Conservation (phyloP, 352 stramenopile genomes). For the Phytophthora aleatoria region DNA sequence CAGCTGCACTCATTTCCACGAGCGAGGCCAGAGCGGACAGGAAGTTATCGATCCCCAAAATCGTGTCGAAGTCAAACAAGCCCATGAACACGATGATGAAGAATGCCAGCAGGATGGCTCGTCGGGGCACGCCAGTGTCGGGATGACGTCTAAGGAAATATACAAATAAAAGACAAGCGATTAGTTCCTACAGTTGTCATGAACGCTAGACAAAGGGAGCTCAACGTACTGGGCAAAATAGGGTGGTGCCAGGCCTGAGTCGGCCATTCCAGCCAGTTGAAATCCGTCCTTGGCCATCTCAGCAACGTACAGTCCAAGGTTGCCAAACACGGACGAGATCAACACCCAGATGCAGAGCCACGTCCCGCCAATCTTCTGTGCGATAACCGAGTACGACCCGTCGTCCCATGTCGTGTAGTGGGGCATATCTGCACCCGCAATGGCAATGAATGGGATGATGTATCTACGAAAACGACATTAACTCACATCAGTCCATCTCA, state of each 20-base stretch:
- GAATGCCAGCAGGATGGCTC: slow-evolving; percentile 75
- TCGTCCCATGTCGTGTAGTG: slow-evolving; percentile 80
- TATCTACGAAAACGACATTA: slow-evolving; percentile 36
- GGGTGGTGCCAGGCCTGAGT: slow-evolving; percentile 76
- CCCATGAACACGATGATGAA: slow-evolving; percentile 82
- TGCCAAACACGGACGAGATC: slow-evolving; percentile 76
- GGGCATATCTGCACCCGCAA: slow-evolving; percentile 69
- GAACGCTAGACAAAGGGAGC: not conserved
- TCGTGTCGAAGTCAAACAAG: slow-evolving; percentile 82
- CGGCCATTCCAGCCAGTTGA: slow-evolving; percentile 80
- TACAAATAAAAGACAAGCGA: not conserved
- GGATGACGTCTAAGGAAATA: slow-evolving; percentile 44
- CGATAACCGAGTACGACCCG: slow-evolving; percentile 78
- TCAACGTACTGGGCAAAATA: slow-evolving; percentile 76
- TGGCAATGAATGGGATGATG: slow-evolving; percentile 72
- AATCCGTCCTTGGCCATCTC: slow-evolving; percentile 87
- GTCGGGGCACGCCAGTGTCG: slow-evolving; percentile 63
- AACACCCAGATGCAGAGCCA: slow-evolving; percentile 83
- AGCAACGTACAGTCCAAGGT: slow-evolving; percentile 81
- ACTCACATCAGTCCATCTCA: not conserved
- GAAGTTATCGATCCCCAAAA: slow-evolving; percentile 85
- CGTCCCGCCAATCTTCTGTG: slow-evolving; percentile 58
- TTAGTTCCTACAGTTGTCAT: not conserved
- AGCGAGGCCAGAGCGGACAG: slow-evolving; percentile 72
- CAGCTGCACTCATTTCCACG: slow-evolving; percentile 77